A percentile compares a stretch with the other conserved stretches of the same genome.
These are phyloP conservation scores for Berberis thunbergii DNA, from an alignment of 164 flowering plant genomes.

Conservation along the genomic window DNA sequence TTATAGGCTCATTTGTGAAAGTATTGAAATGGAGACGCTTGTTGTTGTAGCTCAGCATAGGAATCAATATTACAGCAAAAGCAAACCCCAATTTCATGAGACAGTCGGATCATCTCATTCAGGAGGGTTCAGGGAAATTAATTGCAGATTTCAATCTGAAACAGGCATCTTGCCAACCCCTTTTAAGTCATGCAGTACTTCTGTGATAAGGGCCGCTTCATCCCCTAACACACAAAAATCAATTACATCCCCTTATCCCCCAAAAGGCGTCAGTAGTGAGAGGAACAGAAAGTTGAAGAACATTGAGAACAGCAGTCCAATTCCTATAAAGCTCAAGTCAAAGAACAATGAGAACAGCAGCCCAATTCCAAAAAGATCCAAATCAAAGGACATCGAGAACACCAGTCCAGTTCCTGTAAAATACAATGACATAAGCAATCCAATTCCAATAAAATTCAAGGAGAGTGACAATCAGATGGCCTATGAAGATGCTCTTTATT, in stretches of 20 bases:
- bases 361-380: constrained; percentile 24
- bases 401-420: constrained; percentile 30
- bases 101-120: constrained; percentile 17
- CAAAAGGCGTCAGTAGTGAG: constrained; percentile 12
- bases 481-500: constrained; percentile 21
- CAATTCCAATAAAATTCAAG: constrained; percentile 29
- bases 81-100: constrained; percentile 14
- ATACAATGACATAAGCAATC: constrained; percentile 16
- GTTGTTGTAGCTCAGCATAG: constrained; percentile 51
- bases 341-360: constrained; percentile 15
- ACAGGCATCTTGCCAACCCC: constrained; percentile 53
- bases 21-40: constrained; percentile 53
- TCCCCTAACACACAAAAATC: constrained; percentile 24
- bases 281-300: constrained; percentile 2
- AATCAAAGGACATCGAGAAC: constrained; percentile 7
- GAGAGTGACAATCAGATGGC: constrained; percentile 5
- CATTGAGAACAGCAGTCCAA: constrained; percentile 23
- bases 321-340: constrained; percentile 24
- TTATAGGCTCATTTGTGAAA: not conserved
- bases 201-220: constrained; percentile 12
- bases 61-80: constrained; percentile 37
- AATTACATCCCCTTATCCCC: not conserved
- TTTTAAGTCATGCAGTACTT: constrained; percentile 14
- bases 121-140: constrained; percentile 35
- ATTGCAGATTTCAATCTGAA: constrained; percentile 43